phyloP scores from a whole-genome alignment of 2,329 filamentous ascomycete genomes.

The Teratosphaeria viscida region DNA sequence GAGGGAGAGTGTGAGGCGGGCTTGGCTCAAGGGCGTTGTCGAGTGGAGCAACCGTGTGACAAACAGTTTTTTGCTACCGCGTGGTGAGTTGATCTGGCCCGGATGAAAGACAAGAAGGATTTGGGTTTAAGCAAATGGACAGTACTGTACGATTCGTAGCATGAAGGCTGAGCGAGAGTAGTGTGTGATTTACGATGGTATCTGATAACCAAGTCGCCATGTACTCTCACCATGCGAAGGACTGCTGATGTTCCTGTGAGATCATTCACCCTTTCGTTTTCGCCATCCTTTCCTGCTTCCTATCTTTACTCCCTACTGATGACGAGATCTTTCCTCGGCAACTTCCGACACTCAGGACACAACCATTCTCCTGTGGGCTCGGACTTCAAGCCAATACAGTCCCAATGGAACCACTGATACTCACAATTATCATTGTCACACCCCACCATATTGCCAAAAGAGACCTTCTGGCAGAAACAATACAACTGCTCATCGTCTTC shows the following conservation, averaged over 20 bases:
- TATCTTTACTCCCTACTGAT: not conserved
- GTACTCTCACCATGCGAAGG: too few relatives aligned
- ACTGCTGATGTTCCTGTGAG: not conserved
- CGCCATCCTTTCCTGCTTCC: not conserved
- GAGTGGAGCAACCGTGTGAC: not conserved
- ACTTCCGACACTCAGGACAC: slow-evolving; percentile 31
- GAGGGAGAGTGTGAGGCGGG: not conserved
- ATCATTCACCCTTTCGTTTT: not conserved
- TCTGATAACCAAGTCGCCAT: too few relatives aligned
- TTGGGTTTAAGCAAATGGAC: too few relatives aligned
- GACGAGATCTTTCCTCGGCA: slow-evolving; percentile 18
- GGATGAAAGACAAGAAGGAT: too few relatives aligned
- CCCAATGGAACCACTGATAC: slow-evolving; percentile 85
- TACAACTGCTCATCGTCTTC: slow-evolving; percentile 53
- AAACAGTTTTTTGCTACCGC: too few relatives aligned
- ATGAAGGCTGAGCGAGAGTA: too few relatives aligned
- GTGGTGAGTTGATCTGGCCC: too few relatives aligned
- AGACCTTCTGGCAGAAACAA: slow-evolving; percentile 72
- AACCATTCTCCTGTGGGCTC: slow-evolving; percentile 43
- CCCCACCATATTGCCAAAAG: slow-evolving; percentile 80
- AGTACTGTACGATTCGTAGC: too few relatives aligned
- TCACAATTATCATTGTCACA: slow-evolving; percentile 76
- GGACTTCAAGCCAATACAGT: slow-evolving; percentile 40
- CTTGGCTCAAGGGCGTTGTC: not conserved
- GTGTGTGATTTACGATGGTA: too few relatives aligned